A percentile compares a stretch with the other conserved stretches of the same genome.
phyloP scores from a whole-genome alignment of 148 eudicot genomes.

The Cornus controversa region DNA sequence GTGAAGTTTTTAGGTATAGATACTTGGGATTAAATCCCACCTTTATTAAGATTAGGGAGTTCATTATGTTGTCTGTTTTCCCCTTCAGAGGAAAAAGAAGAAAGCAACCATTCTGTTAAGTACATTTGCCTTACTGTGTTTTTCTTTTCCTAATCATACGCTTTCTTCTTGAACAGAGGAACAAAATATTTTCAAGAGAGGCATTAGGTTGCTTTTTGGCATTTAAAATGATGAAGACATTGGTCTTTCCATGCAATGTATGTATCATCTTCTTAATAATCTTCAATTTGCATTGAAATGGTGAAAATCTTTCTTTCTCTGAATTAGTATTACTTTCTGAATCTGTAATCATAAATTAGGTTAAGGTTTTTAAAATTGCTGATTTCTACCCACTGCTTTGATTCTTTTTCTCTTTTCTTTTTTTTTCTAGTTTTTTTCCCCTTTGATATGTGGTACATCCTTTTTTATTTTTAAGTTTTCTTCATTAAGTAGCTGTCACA shows the following conservation, averaged over 20 bases:
- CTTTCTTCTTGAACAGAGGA: slow-evolving; percentile 3
- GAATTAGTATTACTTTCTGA: neutral
- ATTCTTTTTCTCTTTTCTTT: no score
- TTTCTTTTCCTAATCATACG: neutral
- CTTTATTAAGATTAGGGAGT: no score
- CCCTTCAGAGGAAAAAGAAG: no score
- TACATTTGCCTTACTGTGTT: neutral
- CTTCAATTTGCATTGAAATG: neutral
- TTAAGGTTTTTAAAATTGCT: no score
- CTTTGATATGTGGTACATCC: no score
- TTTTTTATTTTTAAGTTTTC: neutral
- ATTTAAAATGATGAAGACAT: slow-evolving; percentile 18
- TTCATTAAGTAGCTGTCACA: neutral
- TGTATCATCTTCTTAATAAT: neutral
- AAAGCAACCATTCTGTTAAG: no score
- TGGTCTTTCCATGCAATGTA: slow-evolving; percentile 19
- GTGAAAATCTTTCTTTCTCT: neutral
- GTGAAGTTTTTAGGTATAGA: no score
- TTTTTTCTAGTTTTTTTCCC: no score
- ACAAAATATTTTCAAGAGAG: neutral
- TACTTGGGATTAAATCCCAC: no score
- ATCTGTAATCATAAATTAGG: neutral
- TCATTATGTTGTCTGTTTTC: no score
- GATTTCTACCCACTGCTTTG: no score
- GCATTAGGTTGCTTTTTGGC: neutral